Evolutionary conservation across 371 early-diverging fungal species (phyloP).

Genomic region (Smittium culicis): DNA sequence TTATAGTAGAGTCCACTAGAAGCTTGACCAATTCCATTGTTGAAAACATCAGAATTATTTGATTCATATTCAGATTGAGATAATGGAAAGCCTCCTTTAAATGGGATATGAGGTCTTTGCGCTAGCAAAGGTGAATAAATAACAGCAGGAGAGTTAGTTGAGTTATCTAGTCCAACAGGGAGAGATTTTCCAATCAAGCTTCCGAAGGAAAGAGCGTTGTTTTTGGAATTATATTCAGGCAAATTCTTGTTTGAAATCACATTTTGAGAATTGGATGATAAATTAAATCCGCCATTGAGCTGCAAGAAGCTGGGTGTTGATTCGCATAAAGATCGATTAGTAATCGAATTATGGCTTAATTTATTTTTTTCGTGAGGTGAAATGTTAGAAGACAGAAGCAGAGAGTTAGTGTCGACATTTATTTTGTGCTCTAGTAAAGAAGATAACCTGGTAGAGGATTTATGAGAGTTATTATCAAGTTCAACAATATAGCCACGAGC

Average conservation of each 20-base stretch:
- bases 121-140: neutral
- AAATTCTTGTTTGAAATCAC: neutral
- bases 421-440: neutral
- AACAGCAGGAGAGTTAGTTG: neutral
- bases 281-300: neutral
- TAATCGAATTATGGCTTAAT: neutral
- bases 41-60: too few species aligned
- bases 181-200: neutral
- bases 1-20: too few species aligned
- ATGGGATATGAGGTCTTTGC: neutral
- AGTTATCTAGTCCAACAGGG: neutral
- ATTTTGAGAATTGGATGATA: neutral
- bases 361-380: neutral
- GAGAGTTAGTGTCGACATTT: neutral
- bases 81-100: too few species aligned
- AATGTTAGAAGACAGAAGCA: neutral
- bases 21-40: too few species aligned
- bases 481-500: neutral
- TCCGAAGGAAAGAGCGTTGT: neutral
- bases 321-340: neutral
- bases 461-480: neutral
- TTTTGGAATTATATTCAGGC: neutral
- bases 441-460: neutral
- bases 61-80: too few species aligned
- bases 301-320: constrained; percentile 5